phyloP scores from a whole-genome alignment of 495 filamentous ascomycete species.

The Platismatia glauca region DNA sequence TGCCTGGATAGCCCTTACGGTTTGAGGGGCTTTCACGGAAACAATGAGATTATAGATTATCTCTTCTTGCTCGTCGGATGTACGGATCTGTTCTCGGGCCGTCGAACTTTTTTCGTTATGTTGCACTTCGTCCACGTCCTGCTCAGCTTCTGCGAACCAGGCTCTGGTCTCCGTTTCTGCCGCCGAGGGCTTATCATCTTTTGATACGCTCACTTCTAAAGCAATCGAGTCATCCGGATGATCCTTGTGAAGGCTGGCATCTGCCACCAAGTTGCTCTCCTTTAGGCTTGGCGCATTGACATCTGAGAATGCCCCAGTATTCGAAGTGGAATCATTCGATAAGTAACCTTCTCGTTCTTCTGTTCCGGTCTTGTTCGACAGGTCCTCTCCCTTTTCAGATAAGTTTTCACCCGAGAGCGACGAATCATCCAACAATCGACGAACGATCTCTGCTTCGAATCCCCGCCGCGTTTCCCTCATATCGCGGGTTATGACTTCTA shows the following conservation, averaged over 20 bases:
- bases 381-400: neutral
- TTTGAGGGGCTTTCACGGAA: conserved; percentile 51
- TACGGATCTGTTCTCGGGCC: neutral
- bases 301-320: too few species aligned
- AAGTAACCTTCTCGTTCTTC: neutral
- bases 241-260: neutral
- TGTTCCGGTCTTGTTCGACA: neutral
- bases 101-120: neutral
- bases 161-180: neutral
- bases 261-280: neutral
- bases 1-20: conserved; percentile 44
- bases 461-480: conserved; percentile 31
- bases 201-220: neutral
- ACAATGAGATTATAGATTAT: conserved; percentile 72
- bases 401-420: conserved; percentile 17
- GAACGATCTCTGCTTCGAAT: conserved; percentile 45
- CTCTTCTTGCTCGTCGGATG: conserved; percentile 23
- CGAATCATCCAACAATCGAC: conserved; percentile 19
- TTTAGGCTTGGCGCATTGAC: neutral
- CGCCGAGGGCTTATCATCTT: neutral
- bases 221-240: neutral
- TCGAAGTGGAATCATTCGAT: neutral
- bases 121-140: neutral
- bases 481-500: conserved; percentile 32
- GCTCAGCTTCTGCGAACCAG: neutral